Evolutionary conservation across 2,329 filamentous ascomycete species (phyloP), one percentile per base, ranked within the genome.

Genomic region (Talaromyces sp.): DNA sequence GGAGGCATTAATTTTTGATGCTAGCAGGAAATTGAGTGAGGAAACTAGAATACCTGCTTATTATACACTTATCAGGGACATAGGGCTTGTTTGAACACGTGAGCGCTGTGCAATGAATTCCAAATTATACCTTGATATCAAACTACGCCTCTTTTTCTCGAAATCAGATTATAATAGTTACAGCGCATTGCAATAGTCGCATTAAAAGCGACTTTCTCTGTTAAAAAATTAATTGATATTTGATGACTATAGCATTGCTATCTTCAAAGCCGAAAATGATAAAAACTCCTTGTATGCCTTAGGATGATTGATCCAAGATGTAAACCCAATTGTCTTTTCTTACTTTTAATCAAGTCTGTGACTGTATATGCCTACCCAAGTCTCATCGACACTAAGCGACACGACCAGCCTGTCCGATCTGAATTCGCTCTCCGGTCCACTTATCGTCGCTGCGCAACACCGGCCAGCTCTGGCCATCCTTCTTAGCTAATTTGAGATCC

Each of bases 401-500:
- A 65, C 85, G 83, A 39, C 89, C 92, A 60, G 95, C 93, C 69
- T 88, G 85, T 15, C 95, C 95, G 68, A 96, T 84, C 79, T 99
- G 95, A 69, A 98, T 87, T 71, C 97, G 96, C 80, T 96, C 90
- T 2, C 88, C 88, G 3, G 86, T 87, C 70, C 82, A 83, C 69
- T 81, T 84, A 71, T 97, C 92, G 72, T 95, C 91, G 66, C 88
- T 90, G 67, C 92, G 86, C 73, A 97, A 79, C 5, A 95, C 91
- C 39, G 93, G 90, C 93, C 93, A 97, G 73, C 91, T 90, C 49
- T 85, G 84, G 11, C 89, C 90, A 71, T 93, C 90, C 2, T 88
- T 89, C 80, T 90, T 90, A 33, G 77, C 86, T 63, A 97, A 80
- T 33, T 83, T 89, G 73, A 97, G 81, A 79, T 97, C 93, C 61